Conservation (phyloP, 768 basidiomycete species). For the Termitomyces sp. region DNA sequence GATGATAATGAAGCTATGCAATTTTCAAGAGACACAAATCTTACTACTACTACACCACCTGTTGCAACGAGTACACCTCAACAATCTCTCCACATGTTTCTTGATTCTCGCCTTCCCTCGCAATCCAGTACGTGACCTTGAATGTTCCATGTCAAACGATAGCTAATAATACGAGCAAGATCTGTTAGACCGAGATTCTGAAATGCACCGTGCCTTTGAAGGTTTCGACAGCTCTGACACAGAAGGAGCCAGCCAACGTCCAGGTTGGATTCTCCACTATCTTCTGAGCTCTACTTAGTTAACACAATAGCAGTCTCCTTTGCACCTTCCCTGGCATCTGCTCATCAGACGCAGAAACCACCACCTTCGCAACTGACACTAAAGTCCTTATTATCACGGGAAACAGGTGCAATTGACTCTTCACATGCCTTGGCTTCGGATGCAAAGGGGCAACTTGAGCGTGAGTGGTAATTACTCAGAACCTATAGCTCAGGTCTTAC, state of each 20-base stretch:
- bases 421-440: not conserved
- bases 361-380: not conserved
- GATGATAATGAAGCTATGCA: constrained; percentile 31
- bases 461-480: not conserved
- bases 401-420: not conserved
- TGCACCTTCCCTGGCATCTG: not conserved
- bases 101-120: constrained; percentile 38
- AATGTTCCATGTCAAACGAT: not conserved
- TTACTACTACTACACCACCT: constrained; percentile 37
- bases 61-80: constrained; percentile 52
- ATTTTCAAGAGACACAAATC: constrained; percentile 30
- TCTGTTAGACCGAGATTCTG: constrained; percentile 63
- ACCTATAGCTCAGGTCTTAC: not conserved
- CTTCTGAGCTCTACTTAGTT: not conserved
- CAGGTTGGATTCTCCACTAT: constrained; percentile 7
- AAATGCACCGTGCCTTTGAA: constrained; percentile 63
- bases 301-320: not conserved
- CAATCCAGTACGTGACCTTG: constrained; percentile 44
- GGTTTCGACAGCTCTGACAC: constrained; percentile 49
- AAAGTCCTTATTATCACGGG: not conserved
- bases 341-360: not conserved
- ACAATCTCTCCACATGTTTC: constrained; percentile 49
- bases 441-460: not conserved
- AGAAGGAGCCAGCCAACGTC: constrained; percentile 18
- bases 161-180: constrained; percentile 32